Evolutionary conservation across 257 asterid genomes (phyloP).

Genomic region (Petunia secreta): DNA sequence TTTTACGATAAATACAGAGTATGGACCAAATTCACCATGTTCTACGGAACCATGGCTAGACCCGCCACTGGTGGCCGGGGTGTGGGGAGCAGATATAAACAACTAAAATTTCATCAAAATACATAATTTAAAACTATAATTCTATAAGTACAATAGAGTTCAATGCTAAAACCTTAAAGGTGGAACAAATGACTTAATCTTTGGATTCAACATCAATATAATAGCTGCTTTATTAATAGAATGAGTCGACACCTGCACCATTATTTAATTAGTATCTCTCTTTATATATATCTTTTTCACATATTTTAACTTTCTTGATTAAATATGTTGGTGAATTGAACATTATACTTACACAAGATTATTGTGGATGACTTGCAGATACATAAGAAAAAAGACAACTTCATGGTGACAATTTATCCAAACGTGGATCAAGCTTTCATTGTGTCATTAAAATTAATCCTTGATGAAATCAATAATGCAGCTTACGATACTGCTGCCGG

Average conservation of each 20-base stretch:
- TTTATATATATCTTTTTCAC: background rate
- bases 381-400: background rate
- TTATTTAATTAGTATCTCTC: background rate
- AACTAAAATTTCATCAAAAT: no score
- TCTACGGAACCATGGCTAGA: no score
- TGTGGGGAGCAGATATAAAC: no score
- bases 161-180: no score
- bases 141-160: no score
- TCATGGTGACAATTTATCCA: conserved; percentile 36
- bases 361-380: conserved; percentile 18
- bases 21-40: no score
- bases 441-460: conserved; percentile 34
- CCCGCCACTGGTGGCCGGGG: no score
- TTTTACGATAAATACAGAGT: no score
- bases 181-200: no score
- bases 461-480: conserved; percentile 29
- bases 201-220: no score
- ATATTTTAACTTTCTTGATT: background rate
- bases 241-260: background rate
- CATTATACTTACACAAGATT: background rate
- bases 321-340: background rate
- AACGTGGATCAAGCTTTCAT: conserved; percentile 46
- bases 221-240: background rate
- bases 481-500: background rate
- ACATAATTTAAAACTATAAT: no score